Evolutionary conservation across 768 basidiomycete species (phyloP).

Genomic region (Lactifluus echinatus): DNA sequence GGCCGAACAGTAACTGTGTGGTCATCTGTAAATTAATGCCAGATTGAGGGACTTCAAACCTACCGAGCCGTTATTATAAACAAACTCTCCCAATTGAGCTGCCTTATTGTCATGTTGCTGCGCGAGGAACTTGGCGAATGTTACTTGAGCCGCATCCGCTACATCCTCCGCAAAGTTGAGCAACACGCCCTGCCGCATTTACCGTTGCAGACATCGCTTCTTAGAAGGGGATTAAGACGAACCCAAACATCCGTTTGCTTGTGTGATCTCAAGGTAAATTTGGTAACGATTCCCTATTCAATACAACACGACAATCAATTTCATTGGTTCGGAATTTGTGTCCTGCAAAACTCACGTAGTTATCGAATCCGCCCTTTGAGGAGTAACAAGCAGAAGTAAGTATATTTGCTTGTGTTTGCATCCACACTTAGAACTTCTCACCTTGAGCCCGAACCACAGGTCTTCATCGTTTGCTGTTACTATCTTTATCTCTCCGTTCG

Average conservation of each 20-base stretch:
- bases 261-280: slow-evolving; percentile 4
- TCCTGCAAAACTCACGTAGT: not conserved
- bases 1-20: not conserved
- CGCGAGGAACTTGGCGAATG: not conserved
- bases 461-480: slow-evolving; percentile 9
- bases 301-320: not conserved
- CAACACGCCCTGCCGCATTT: not conserved
- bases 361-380: slow-evolving; percentile 15
- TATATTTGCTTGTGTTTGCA: not conserved
- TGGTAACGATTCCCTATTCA: slow-evolving; percentile 13
- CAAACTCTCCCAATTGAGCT: not conserved
- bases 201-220: not conserved
- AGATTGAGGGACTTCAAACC: slow-evolving; percentile 29
- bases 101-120: slow-evolving; percentile 1
- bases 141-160: not conserved
- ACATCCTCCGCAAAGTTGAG: not conserved
- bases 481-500: slow-evolving; percentile 22
- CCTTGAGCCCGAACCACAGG: slow-evolving; percentile 16
- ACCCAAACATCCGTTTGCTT: slow-evolving; percentile 14
- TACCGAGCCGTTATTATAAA: not conserved
- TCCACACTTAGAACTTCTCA: not conserved
- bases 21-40: slow-evolving; percentile 22
- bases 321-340: not conserved
- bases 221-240: not conserved
- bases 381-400: not conserved